Evolutionary conservation across 83 land plant genomes (phyloP), one percentile per base, ranked within the genome.

Genomic region (Picea engelmannii): DNA sequence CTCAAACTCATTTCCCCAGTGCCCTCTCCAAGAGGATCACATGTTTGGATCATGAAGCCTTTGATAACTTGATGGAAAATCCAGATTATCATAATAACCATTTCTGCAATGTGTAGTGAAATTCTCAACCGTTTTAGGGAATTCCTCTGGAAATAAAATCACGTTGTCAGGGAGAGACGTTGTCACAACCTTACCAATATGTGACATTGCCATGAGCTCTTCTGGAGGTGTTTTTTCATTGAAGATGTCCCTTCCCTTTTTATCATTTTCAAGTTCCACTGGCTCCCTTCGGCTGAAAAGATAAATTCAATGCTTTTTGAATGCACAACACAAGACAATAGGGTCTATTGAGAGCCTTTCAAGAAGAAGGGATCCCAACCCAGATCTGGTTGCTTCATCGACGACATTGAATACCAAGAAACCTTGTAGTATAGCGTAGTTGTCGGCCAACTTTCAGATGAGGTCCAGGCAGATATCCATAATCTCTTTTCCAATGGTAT

Each of bases 1-100:
- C 85, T 98, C 99, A 85, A 98, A 98, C 80, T 98, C 99, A 83
- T 98, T 89, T 70, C 99, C 99, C 99, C 99, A 98, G 99, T 98
- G 52, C 99, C 99, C 86, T 98, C 99, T 83, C 97, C 99, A 49
- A 94, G 86, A 66, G 99, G 99, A 86, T 98, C 99, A 64, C 99
- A 97, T 31, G 99, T 98, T 82, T 96, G 99, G 25, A 98, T 84
- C 99, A 98, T 98, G 85, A 98, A 98, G 31, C 99, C 99, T 86
- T 92, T 98, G 59, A 96, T 98, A 55, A 98, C 99, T 69, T 97
- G 90, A 74, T 98, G 99, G 75, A 98, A 98, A 55, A 96, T 95
- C 24, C 23, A 98, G 96, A 83, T 98, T 98, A 81, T 98, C 99
- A 84, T 98, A 98, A 78, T 98, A 98, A 4, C 99, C 99, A 86